Conservation (phyloP, 257 asterid genomes). For the Ilex asprella region DNA sequence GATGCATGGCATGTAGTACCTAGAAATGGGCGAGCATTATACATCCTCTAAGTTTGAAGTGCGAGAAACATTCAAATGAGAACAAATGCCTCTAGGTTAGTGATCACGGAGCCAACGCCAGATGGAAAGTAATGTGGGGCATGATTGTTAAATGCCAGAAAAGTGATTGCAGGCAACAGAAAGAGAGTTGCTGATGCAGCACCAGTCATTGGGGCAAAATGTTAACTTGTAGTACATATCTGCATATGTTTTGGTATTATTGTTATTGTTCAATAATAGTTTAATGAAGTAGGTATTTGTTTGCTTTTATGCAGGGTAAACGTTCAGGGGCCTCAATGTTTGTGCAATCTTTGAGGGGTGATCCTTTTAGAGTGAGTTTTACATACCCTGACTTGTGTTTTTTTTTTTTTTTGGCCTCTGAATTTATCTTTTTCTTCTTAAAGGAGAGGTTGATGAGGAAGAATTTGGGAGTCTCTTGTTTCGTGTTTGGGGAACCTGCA, state of each 20-base stretch:
- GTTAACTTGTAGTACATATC: neutral
- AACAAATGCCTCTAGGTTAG: too few species aligned
- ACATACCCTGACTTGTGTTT: neutral
- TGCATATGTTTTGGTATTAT: neutral
- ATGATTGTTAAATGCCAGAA: neutral
- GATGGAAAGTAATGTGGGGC: too few species aligned
- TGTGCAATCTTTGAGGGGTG: slow-evolving; percentile 91
- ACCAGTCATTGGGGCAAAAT: neutral
- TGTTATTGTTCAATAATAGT: neutral
- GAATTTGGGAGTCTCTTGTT: too few species aligned
- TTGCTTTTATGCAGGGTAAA: slow-evolving; percentile 61
- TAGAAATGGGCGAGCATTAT: too few species aligned
- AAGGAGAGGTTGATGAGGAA: neutral
- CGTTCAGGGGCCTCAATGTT: slow-evolving; percentile 84
- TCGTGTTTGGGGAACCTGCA: too few species aligned
- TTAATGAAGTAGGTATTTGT: neutral
- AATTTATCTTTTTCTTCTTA: neutral
- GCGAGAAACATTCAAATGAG: too few species aligned
- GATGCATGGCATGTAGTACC: neutral
- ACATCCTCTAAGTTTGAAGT: too few species aligned
- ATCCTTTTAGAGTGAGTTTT: slow-evolving; percentile 75
- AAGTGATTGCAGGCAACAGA: neutral
- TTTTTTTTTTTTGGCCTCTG: neutral
- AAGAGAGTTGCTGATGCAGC: neutral
- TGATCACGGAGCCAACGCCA: too few species aligned